Percentiles rank a stretch among this genome's conserved stretches.
phyloP scores from a whole-genome alignment of 202 grass and related monocot species.

The Cymbopogon flexuosus region DNA sequence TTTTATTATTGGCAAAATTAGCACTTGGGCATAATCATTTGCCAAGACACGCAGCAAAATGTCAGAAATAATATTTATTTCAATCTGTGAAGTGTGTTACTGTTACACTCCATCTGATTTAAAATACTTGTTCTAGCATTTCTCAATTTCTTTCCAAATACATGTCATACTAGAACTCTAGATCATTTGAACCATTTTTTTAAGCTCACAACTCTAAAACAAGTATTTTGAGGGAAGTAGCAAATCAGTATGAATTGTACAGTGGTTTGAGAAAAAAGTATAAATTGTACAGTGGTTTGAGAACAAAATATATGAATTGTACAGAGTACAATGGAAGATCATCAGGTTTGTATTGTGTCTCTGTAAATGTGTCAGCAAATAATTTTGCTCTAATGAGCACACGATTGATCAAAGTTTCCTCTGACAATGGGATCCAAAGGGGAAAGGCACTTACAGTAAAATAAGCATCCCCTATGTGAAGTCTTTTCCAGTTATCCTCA shows the following conservation, averaged over 20 bases:
- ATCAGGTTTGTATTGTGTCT: background rate
- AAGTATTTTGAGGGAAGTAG: background rate
- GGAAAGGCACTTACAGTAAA: constrained; percentile 56
- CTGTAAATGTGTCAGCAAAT: background rate
- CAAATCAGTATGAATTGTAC: background rate
- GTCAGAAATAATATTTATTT: background rate
- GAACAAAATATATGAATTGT: background rate
- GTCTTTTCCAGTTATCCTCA: constrained; percentile 75
- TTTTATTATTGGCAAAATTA: background rate
- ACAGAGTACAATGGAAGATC: background rate
- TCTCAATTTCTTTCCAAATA: background rate
- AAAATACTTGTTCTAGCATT: background rate
- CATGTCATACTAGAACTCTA: background rate
- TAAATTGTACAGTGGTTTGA: background rate
- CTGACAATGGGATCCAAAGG: background rate
- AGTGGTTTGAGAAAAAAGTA: no score
- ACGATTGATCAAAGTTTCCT: background rate
- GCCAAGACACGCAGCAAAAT: background rate
- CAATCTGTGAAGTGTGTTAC: background rate
- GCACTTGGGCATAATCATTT: background rate
- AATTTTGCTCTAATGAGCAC: background rate
- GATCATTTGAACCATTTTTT: background rate
- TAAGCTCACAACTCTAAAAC: background rate
- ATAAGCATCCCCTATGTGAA: constrained; percentile 67
- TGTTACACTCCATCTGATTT: background rate